A percentile compares a stretch with the other conserved stretches of the same genome.
Evolutionary conservation across 306 rosid genomes (phyloP).

Genomic region (Malus fusca): DNA sequence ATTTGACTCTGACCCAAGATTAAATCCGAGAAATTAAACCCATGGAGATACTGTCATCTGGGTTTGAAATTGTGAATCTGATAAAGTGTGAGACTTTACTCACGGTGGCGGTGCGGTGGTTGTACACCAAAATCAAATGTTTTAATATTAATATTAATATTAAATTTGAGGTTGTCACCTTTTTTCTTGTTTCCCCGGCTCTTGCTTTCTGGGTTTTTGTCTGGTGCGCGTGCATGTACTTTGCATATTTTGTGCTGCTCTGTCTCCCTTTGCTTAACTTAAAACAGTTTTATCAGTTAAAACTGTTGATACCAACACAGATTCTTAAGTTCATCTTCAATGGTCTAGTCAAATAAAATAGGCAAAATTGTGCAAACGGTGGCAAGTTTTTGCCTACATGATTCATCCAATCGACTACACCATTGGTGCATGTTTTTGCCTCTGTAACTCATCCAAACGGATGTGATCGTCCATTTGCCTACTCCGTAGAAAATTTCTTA

Average conservation of each 20-base stretch:
- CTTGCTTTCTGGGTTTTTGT: conserved; percentile 29
- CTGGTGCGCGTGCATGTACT: background rate
- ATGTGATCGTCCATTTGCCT: too few species aligned
- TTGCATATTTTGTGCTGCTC: background rate
- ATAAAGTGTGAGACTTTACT: conserved; percentile 17
- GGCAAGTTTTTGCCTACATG: too few species aligned
- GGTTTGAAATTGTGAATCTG: conserved; percentile 35
- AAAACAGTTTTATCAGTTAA: conserved; percentile 19
- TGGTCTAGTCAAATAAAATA: background rate
- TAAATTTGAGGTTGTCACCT: background rate
- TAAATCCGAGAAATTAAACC: background rate
- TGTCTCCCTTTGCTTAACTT: conserved; percentile 8
- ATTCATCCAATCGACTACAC: too few species aligned
- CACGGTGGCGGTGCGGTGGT: conserved; percentile 31
- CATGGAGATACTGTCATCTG: conserved; percentile 10
- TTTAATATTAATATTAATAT: conserved; percentile 18
- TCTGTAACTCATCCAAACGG: too few species aligned
- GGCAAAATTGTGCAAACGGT: too few species aligned
- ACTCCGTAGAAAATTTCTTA: too few species aligned
- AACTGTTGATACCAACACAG: conserved; percentile 24
- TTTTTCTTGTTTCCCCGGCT: background rate
- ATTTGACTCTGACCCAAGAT: conserved; percentile 32
- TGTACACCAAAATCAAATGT: conserved; percentile 9
- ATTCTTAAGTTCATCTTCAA: background rate
- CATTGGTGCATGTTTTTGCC: too few species aligned